Conservation (phyloP, 2,329 filamentous ascomycete species). For the Epicoccum nigrum region DNA sequence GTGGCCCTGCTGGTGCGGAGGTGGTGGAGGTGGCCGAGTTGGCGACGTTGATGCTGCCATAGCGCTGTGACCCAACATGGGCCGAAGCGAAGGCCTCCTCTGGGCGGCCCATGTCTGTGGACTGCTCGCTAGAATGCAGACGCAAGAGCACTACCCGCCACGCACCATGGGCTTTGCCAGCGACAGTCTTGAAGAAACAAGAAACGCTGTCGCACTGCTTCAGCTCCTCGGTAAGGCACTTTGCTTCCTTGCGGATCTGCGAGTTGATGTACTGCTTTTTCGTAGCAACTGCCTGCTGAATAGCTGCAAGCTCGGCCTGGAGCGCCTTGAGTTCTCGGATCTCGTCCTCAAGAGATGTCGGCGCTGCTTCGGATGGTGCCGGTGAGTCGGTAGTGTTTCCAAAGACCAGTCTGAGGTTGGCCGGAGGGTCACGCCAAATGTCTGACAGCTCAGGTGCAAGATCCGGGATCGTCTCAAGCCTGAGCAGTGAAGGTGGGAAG, state of each 20-base stretch:
- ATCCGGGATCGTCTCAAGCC: constrained; percentile 43
- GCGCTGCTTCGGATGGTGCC: neutral
- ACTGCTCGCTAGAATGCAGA: constrained; percentile 32
- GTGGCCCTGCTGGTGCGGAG: constrained; percentile 1
- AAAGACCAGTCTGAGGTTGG: constrained; percentile 39
- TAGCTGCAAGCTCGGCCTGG: constrained; percentile 45
- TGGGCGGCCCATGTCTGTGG: constrained; percentile 34
- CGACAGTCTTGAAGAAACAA: constrained; percentile 51
- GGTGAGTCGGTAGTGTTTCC: constrained; percentile 19
- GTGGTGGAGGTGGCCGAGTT: constrained; percentile 14
- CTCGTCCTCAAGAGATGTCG: constrained; percentile 44
- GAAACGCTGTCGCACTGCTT: constrained; percentile 51
- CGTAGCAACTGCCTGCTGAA: constrained; percentile 46
- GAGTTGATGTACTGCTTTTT: constrained; percentile 45
- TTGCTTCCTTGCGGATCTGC: constrained; percentile 37
- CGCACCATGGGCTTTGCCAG: constrained; percentile 44
- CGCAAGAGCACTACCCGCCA: constrained; percentile 40
- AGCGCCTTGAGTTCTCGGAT: constrained; percentile 51
- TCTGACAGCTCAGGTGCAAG: constrained; percentile 37
- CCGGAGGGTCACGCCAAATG: constrained; percentile 47
- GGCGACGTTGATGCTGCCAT: constrained; percentile 23
- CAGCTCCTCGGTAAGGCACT: constrained; percentile 48
- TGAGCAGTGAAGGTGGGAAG: constrained; percentile 45
- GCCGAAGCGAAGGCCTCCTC: constrained; percentile 31
- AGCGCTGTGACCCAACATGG: constrained; percentile 24